Evolutionary conservation across 1,139 yeast species (phyloP).

Genomic region (Debaryomyces sp.): DNA sequence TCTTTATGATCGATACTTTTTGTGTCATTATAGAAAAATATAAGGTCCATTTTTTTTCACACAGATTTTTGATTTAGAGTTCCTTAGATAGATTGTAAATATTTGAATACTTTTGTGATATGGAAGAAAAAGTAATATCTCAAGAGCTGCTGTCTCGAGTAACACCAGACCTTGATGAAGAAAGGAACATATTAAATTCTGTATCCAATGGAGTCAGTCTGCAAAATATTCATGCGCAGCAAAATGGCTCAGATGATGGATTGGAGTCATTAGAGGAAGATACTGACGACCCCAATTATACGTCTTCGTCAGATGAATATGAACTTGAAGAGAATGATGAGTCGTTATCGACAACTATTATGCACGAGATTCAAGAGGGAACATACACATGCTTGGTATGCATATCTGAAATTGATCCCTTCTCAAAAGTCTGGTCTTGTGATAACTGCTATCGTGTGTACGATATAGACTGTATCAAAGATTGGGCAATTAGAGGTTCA

Average conservation of each 20-base stretch:
- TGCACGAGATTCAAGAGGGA: constrained; percentile 64
- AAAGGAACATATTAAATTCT: not conserved
- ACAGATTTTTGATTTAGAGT: not conserved
- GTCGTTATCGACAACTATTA: constrained; percentile 41
- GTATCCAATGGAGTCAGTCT: not conserved
- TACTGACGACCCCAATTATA: not conserved
- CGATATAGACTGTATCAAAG: constrained; percentile 76
- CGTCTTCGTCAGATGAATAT: constrained; percentile 8
- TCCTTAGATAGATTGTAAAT: not conserved
- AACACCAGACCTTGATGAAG: not conserved
- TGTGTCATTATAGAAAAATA: no score
- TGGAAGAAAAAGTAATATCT: constrained; percentile 1
- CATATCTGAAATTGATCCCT: constrained; percentile 75
- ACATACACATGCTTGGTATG: constrained; percentile 80
- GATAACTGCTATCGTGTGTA: constrained; percentile 72
- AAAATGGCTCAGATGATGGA: not conserved
- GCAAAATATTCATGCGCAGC: constrained; percentile 2
- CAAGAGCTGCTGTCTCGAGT: not conserved
- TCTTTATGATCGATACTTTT: not conserved
- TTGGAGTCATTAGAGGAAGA: not conserved
- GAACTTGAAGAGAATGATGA: constrained; percentile 21
- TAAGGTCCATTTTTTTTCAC: not conserved
- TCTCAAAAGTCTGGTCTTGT: constrained; percentile 76
- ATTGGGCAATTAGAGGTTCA: constrained; percentile 81
- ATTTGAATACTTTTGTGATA: not conserved